Evolutionary conservation across 2,329 filamentous ascomycete genomes (phyloP), one percentile per base, ranked within the genome.

Genomic region (Epichloe baconii): DNA sequence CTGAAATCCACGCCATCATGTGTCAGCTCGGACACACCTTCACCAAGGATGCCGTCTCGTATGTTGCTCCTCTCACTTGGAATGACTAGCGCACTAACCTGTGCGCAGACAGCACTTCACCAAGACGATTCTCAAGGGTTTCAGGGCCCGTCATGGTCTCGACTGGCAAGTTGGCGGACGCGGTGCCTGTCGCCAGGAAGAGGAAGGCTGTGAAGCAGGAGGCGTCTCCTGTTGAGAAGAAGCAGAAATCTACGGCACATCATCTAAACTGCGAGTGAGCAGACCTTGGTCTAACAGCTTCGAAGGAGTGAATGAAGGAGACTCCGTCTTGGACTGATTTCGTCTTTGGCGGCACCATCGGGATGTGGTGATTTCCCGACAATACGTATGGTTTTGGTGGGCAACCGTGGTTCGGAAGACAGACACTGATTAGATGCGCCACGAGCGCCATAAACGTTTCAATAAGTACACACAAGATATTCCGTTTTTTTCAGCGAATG

Each of bases 21-120:
- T 52, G 47, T 2, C 21, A 51, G 2, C 58, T 66, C 15, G 67
- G 67, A 10, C 64, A 70, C 23, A 36, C 51, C 8, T 71, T 70
- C 35, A 66, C 64, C 50, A 64, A 66, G 36, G 66, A 67, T n/a
- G 68, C 68, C 36, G 63, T 71, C 38, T 62, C 58, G 68, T 71
- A 58, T 40, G 67, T 62, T 12, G 35, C 6, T 21, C 7, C 15
- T 11, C n/a, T 43, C 26, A 3, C 26, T 26, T 14, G 14, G 11
- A 35, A 3, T 21, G 15, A n/a, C 7, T 26, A 8, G 37, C 11
- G 42, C 21, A 10, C n/a, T 15, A 7, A 38, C 34, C 36, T 15
- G n/a, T 17, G 12, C 47, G 17, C 31, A 71, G 68, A 2, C 68
- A 71, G 56, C 68, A 67, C 45, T 70, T 67, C 56, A 62, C 60